Percentiles rank a stretch among this genome's conserved stretches.
Evolutionary conservation across 176 grass and related monocot species (phyloP).

Genomic region (Hordeum marinum): DNA sequence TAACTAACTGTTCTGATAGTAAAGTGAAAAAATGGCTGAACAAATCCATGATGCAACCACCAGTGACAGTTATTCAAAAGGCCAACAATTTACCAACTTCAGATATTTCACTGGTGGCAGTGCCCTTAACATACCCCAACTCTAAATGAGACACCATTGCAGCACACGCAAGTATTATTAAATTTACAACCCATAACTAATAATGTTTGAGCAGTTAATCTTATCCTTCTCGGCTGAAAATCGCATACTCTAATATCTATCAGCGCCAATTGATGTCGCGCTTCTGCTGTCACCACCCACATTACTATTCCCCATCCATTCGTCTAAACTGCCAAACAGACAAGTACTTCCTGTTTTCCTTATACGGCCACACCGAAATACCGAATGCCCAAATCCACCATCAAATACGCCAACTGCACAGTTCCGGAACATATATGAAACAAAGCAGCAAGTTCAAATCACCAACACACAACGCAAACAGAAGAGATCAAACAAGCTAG

Average conservation of each 20-base stretch:
- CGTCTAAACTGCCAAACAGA: not conserved
- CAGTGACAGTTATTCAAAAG: not conserved
- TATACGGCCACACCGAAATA: not conserved
- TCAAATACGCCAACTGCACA: not conserved
- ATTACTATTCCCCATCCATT: not conserved
- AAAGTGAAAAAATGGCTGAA: not conserved
- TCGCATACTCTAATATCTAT: not conserved
- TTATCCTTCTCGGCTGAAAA: not conserved
- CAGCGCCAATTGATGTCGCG: not conserved
- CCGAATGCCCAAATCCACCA: not conserved
- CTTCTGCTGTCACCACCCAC: not conserved
- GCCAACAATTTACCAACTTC: not conserved
- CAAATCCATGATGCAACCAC: not conserved
- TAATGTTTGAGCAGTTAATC: not conserved
- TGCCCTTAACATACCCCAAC: not conserved
- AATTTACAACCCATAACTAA: not conserved
- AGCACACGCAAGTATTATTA: not conserved
- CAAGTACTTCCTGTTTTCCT: not conserved
- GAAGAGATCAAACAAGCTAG: conserved; percentile 18
- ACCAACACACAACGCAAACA: not conserved
- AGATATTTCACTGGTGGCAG: not conserved
- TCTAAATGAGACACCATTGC: not conserved
- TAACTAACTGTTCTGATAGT: not conserved
- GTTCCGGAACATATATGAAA: not conserved
- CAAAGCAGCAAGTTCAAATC: not conserved